Evolutionary conservation across 192 early-diverging fungal species (phyloP).

Genomic region (Lobosporangium transversale): DNA sequence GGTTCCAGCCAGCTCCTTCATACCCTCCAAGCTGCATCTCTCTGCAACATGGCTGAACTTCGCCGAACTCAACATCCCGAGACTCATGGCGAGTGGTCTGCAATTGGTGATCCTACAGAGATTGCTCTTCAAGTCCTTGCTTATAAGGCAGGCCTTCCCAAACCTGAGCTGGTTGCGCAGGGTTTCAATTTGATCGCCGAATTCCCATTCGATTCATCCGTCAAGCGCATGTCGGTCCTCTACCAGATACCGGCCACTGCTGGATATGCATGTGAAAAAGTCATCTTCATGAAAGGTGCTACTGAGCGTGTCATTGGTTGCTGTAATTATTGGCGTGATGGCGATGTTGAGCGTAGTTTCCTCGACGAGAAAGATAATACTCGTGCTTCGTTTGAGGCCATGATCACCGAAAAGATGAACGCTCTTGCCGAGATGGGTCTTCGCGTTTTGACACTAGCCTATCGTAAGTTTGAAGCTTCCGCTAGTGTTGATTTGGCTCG

Average conservation of each 20-base stretch:
- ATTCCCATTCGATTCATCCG: conserved; percentile 71
- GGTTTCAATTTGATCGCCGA: conserved; percentile 42
- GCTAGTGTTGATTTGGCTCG: conserved; percentile 43
- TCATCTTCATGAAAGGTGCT: no score
- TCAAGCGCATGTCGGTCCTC: conserved; percentile 95
- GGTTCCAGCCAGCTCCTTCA: conserved; percentile 51
- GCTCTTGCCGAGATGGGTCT: no score
- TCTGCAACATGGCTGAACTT: conserved; percentile 86
- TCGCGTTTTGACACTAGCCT: no score
- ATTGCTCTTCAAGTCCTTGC: conserved; percentile 89
- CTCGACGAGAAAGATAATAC: no score
- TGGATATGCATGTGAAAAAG: no score
- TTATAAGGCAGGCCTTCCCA: conserved; percentile 77
- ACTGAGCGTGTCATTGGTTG: no score
- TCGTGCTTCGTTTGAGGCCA: no score
- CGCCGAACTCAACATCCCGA: conserved; percentile 58
- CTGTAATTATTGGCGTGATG: no score
- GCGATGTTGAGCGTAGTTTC: no score
- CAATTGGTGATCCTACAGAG: conserved; percentile 92
- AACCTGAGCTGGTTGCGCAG: no score
- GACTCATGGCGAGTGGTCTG: conserved; percentile 62
- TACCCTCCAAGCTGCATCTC: conserved; percentile 66
- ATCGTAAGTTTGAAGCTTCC: conserved; percentile 50
- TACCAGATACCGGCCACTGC: no score
- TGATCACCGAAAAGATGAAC: no score